Evolutionary conservation across 768 basidiomycete species (phyloP), one percentile per base, ranked within the genome.

Genomic region (Mrakia gelida): DNA sequence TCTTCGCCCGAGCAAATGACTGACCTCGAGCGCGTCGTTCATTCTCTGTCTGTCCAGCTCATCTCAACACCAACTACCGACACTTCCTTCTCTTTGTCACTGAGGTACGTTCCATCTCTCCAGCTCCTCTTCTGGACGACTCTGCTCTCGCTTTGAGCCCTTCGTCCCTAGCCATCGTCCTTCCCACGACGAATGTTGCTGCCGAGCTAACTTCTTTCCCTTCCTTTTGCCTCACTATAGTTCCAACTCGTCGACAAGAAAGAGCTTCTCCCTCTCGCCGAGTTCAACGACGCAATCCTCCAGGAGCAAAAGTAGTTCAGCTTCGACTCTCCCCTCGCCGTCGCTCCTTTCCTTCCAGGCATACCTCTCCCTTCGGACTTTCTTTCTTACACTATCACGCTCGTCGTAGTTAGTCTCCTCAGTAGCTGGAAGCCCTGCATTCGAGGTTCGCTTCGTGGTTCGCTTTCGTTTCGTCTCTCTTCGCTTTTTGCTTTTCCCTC

Each of bases 71-170:
- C 21, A 96, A 94, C 84, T 98, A 99, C 84, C 90, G 93, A 49
- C 97, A 99, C 85, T 99, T 99, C 87, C 93, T 98, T 87, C 87
- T 98, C 62, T 98, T 98, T 83, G 90, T 98, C 79, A 91, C 94
- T 81, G 96, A 99, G 89, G 95, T 94, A 81, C 61, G 88, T 83
- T 15, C 26, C 28, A 3, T 34, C 38, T 4, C 32, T 70, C 21
- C 38, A 6, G 21, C 5, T 15, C 2, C 10, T 23, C 59, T 28
- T 21, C 61, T 62, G 2, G 23, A 52, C 23, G 13, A n/a, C 30
- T 49, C 30, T 6, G 5, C 15, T 2, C 49, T 10, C 10, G 1
- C 61, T 32, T 7, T 8, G 18, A n/a, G n/a, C n/a, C n/a, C 32
- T 18, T 8, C 26, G 9, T 28, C 13, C 71, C 9, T 52, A 1